Base-by-base conservation (phyloP, 176 grass and related monocot species). In the Triticum monococcum region DNA sequence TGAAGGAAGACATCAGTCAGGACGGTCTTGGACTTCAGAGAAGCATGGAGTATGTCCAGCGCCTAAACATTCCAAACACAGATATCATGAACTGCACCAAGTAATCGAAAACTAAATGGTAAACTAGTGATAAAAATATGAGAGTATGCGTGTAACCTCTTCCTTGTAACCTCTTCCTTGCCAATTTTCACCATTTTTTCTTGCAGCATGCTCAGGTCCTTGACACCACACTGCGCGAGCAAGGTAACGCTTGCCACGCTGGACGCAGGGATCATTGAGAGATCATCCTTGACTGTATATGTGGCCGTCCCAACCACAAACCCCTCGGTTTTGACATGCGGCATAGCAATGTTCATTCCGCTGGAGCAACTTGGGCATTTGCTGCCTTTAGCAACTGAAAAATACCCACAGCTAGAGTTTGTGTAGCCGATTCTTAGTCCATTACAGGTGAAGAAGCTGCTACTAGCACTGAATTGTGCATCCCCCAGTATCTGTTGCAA, bases 101-200 rank as follows among this genome's bases (percentile, higher is more conserved):
- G 8, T 57, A 57, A 57, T 57, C 54, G 28, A 8, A 57, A 57
- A 57, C 48, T 7, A 57, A 6, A 57, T 20, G 54, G 7, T 17
- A 57, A 57, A 8, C 54, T 57, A 20, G 54, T 57, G 54, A 22
- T 20, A 57, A 20, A 18, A 57, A 57, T 66, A 77, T 26, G 50
- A 65, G 30, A 72, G 41, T 26, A 57, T 57, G 7, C 1, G 64
- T 2, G 2, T 32, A 3, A 81, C 78, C 85, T 87, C 78, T 52
- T 81, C 77, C 56, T 64, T 87, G 77, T 32, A 3, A 81, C 78
- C 85, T 87, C 78, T 52, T 81, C 77, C 56, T 64, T 87, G 77
- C 68, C 68, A 26, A 87, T 87, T 13, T 36, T 87, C 57, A 75
- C 78, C 0, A 40, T 65, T 40, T 24, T 64, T 52, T 87, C 28